Evolutionary conservation across 768 basidiomycete genomes (phyloP).

Genomic region (Lentinula boryana): DNA sequence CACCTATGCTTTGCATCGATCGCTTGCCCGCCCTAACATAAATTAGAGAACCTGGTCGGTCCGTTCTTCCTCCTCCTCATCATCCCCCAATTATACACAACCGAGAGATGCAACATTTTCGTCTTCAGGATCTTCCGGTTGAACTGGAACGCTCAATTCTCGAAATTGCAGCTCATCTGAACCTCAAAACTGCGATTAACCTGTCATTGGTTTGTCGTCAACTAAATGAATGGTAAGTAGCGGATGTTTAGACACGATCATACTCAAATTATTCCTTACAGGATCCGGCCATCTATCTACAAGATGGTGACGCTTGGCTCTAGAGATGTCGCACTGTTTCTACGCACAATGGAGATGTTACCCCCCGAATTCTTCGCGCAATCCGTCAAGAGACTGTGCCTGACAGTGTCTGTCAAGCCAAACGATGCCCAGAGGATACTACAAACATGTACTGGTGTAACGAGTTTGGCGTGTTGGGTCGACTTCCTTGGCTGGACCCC

Average conservation of each 20-base stretch:
- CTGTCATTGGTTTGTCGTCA: conserved; percentile 30
- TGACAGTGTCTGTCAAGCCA: conserved; percentile 26
- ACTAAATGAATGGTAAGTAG: conserved; percentile 26
- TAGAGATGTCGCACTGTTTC: conserved; percentile 25
- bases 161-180: conserved; percentile 21
- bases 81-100: background rate
- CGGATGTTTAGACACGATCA: background rate
- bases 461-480: conserved; percentile 33
- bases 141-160: conserved; percentile 37
- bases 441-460: conserved; percentile 28
- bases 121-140: conserved; percentile 22
- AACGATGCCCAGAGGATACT: conserved; percentile 25
- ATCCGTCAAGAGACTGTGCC: conserved; percentile 32
- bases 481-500: conserved; percentile 17
- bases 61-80: background rate
- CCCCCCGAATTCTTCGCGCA: conserved; percentile 28
- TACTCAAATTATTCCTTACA: conserved; percentile 9
- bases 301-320: conserved; percentile 28
- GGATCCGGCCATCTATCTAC: conserved; percentile 35
- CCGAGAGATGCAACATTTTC: background rate
- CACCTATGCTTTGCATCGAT: background rate
- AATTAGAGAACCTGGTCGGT: background rate
- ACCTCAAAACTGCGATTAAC: conserved; percentile 19
- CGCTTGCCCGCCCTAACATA: background rate
- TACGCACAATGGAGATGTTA: conserved; percentile 26